A percentile compares a stretch with the other conserved stretches of the same genome.
Evolutionary conservation across 106 monocot species (phyloP).

Genomic region (Acorus gramineus): DNA sequence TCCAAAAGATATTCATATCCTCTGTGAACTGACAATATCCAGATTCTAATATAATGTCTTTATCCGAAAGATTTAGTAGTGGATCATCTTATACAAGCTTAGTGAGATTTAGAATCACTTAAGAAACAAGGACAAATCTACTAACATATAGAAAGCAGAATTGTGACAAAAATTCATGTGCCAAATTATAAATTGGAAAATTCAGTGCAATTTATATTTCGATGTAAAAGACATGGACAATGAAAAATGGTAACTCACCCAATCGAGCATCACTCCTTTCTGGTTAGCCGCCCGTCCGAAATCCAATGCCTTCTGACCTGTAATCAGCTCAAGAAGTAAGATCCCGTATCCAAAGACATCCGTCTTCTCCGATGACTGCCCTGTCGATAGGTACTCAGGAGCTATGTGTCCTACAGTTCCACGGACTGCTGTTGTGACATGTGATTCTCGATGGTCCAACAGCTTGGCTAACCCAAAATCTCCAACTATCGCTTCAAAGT

Average conservation of each 20-base stretch:
- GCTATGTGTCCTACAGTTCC: constrained; percentile 98
- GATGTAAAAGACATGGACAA: not conserved
- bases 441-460: constrained; percentile 84
- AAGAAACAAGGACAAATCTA: no score
- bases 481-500: constrained; percentile 89
- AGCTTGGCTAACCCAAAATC: constrained; percentile 94
- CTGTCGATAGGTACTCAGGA: constrained; percentile 89
- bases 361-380: constrained; percentile 95
- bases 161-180: no score
- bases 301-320: constrained; percentile 87
- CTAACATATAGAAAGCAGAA: no score
- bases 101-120: no score
- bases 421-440: constrained; percentile 92
- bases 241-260: constrained; percentile 35
- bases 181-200: no score
- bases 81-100: no score
- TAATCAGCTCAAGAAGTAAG: constrained; percentile 78
- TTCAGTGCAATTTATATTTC: no score
- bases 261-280: constrained; percentile 95
- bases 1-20: no score
- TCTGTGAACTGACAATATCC: no score
- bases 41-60: no score
- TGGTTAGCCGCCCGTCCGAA: constrained; percentile 58
- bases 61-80: no score
- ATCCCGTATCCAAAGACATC: constrained; percentile 97